Percentiles rank a stretch among this genome's conserved stretches.
Conservation (phyloP, 805 yeast genomes). For the Tetrapisispora pingtungensis region DNA sequence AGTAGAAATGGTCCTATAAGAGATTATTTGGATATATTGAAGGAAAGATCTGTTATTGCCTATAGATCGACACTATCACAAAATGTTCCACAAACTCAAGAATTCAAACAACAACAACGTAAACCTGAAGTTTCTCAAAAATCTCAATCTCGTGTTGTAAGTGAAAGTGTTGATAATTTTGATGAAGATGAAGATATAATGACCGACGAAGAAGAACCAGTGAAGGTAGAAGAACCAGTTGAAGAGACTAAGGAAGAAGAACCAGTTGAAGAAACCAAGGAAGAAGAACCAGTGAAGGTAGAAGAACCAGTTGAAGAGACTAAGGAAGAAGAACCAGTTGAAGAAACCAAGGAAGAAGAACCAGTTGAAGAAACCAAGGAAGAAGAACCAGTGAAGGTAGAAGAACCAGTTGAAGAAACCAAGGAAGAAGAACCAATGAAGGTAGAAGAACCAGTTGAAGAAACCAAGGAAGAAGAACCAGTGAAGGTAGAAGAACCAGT, state of each 20-base stretch:
- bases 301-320: slow-evolving; percentile 3
- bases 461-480: not conserved
- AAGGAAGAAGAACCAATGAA: not conserved
- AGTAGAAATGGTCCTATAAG: slow-evolving; percentile 39
- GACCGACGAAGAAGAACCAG: slow-evolving; percentile 8
- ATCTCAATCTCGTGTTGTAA: not conserved
- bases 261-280: not conserved
- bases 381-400: slow-evolving; percentile 1
- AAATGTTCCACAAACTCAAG: not conserved
- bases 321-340: slow-evolving; percentile 1
- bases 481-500: slow-evolving; percentile 4
- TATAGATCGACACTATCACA: slow-evolving; percentile 7
- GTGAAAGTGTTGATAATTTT: not conserved
- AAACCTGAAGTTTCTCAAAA: not conserved
- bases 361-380: not conserved
- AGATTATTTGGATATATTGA: slow-evolving; percentile 33
- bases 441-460: not conserved
- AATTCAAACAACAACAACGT: not conserved
- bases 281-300: slow-evolving; percentile 7
- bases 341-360: slow-evolving; percentile 1
- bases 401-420: not conserved
- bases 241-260: slow-evolving; percentile 6
- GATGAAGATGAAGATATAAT: slow-evolving; percentile 6
- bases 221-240: slow-evolving; percentile 5
- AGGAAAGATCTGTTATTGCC: slow-evolving; percentile 25